Conservation (phyloP, 495 filamentous ascomycete species). For the Oidiodendron maius region DNA sequence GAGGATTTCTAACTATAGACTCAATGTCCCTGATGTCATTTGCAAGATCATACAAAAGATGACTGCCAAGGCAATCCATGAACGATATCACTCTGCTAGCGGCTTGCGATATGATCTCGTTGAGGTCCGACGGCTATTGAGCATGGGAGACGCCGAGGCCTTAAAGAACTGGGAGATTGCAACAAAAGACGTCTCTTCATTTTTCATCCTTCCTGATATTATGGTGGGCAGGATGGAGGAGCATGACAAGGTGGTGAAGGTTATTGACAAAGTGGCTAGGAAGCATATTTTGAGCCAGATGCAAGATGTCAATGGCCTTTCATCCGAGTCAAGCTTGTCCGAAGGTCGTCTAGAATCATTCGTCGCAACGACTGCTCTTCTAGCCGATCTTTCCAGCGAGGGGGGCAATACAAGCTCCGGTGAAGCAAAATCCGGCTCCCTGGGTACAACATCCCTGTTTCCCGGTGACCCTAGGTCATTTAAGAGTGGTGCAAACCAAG, state of each 20-base stretch:
- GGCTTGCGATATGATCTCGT: conserved; percentile 73
- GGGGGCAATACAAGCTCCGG: conserved; percentile 35
- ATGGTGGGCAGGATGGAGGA: conserved; percentile 77
- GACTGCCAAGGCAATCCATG: conserved; percentile 76
- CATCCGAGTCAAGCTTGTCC: conserved; percentile 47
- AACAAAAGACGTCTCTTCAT: conserved; percentile 33
- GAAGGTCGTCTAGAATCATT: conserved; percentile 35
- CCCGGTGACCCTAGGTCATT: conserved; percentile 1
- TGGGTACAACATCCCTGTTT: not conserved
- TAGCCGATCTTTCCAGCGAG: conserved; percentile 38
- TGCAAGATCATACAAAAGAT: conserved; percentile 81
- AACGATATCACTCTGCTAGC: conserved; percentile 78
- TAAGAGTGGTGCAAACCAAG: conserved; percentile 8
- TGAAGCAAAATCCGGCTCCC: conserved; percentile 27
- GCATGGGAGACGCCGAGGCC: conserved; percentile 63
- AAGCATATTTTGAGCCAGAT: conserved; percentile 45
- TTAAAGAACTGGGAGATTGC: conserved; percentile 67
- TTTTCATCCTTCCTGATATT: conserved; percentile 15
- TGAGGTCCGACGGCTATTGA: conserved; percentile 62
- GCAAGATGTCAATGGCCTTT: conserved; percentile 40
- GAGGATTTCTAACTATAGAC: conserved; percentile 62
- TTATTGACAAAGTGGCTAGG: conserved; percentile 66
- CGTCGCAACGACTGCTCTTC: conserved; percentile 37
- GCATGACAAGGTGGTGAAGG: conserved; percentile 56
- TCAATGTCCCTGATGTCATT: conserved; percentile 76